Conservation (phyloP, 2,329 filamentous ascomycete genomes). For the Nakataea oryzae region DNA sequence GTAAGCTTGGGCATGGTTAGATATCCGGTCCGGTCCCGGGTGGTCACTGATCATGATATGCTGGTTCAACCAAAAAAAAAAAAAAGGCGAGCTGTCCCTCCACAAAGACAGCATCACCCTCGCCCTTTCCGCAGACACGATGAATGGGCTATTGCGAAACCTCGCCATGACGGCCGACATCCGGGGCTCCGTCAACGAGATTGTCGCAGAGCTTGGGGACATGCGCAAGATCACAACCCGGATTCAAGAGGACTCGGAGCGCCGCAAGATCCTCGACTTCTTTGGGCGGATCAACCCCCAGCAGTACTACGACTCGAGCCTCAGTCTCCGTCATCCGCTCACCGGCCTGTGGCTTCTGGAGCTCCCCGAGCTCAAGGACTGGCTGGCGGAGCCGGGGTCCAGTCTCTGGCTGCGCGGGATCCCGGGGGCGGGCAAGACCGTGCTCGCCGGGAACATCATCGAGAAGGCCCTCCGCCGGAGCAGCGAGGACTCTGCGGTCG, state of each 20-base stretch:
- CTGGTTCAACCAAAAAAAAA: too few relatives aligned
- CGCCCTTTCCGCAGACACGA: not conserved
- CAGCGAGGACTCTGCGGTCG: not conserved
- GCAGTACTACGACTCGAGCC: not conserved
- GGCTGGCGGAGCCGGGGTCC: not conserved
- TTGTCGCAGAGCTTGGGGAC: not conserved
- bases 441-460: not conserved
- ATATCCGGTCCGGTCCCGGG: too few relatives aligned
- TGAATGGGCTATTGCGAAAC: not conserved
- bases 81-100: not conserved
- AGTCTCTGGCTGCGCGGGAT: not conserved
- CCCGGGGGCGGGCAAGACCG: not conserved
- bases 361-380: not conserved
- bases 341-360: not conserved
- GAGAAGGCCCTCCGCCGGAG: not conserved
- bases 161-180: not conserved
- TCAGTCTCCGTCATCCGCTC: not conserved
- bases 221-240: not conserved
- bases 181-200: not conserved
- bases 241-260: not conserved
- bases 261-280: not conserved
- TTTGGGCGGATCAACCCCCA: not conserved
- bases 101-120: conserved; percentile 1
- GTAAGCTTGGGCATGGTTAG: not conserved
- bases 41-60: too few relatives aligned